phyloP scores from a whole-genome alignment of 2,329 filamentous ascomycete species.

The Penicillium sp. region DNA sequence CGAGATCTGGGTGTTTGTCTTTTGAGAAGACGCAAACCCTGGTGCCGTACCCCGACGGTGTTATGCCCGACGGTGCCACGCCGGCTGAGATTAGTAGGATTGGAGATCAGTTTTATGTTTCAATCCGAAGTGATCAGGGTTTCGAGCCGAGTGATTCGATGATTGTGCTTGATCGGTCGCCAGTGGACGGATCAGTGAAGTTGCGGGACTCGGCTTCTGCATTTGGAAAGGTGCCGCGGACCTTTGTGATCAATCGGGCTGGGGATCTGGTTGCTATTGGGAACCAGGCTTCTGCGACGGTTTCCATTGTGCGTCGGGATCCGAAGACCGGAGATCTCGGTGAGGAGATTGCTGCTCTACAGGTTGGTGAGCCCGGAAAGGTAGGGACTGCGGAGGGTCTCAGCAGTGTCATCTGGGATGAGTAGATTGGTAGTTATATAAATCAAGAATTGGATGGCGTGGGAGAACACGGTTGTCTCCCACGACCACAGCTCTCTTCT shows the following conservation, averaged over 20 bases:
- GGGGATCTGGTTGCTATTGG: slow-evolving; percentile 59
- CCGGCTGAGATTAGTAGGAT: slow-evolving; percentile 23
- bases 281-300: slow-evolving; percentile 52
- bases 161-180: slow-evolving; percentile 18
- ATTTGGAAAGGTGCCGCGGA: slow-evolving; percentile 57
- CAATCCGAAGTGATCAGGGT: slow-evolving; percentile 25
- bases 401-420: slow-evolving; percentile 32
- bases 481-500: slow-evolving; percentile 4
- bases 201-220: slow-evolving; percentile 53
- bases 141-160: slow-evolving; percentile 27
- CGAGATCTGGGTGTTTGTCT: slow-evolving; percentile 21
- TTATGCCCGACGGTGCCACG: slow-evolving; percentile 23
- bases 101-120: slow-evolving; percentile 24
- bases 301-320: slow-evolving; percentile 56
- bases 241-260: slow-evolving; percentile 57
- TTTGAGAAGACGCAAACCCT: slow-evolving; percentile 21
- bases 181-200: slow-evolving; percentile 53
- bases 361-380: slow-evolving; percentile 25
- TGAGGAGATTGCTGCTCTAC: slow-evolving; percentile 23
- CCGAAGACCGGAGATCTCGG: slow-evolving; percentile 52
- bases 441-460: slow-evolving; percentile 1
- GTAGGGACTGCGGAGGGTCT: slow-evolving; percentile 24
- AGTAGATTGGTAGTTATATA: slow-evolving; percentile 14
- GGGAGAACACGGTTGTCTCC: background rate
- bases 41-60: slow-evolving; percentile 21